Evolutionary conservation across 2,329 filamentous ascomycete species (phyloP), one percentile per base, ranked within the genome.

Genomic region (Aureobasidium uvarum): DNA sequence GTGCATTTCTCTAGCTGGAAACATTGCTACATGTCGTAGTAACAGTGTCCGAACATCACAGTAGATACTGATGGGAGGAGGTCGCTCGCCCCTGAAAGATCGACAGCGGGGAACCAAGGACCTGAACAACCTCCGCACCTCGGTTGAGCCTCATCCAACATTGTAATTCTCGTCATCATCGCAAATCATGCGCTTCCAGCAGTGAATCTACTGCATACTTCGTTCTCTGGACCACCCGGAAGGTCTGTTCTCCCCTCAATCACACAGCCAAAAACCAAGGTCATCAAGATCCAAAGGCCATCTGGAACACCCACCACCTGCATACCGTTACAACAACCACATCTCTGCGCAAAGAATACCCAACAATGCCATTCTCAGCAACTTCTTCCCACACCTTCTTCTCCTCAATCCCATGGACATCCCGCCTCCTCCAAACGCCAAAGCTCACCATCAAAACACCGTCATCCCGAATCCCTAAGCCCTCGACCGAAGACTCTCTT

Each of bases 401-500:
- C 67, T 67, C 68, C 18, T 69, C 67, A 20, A 73, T 74, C 8
- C 74, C 74, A 3, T 77, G 74, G 74, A 71, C 72, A 8, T 69
- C 71, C 16, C 55, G 67, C 3, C 67, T 74, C 5, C 67, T 77
- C 58, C 54, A 64, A 25, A 43, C 67, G 20, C 75, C 79, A 0
- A 73, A 76, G 23, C 77, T 80, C 66, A 73, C 77, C 33, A 73
- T 77, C n/a, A 73, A 73, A 20, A 62, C 71, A 18, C 74, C 77
- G 10, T 77, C 77, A 7, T 74, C 72, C 25, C 78, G 82, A 6
- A 51, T 48, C 1, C 71, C 73, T 3, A 81, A 82, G 64, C 45
- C 70, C 0, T 68, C 66, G 56, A 73, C 71, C n/a, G 81, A 84
- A 70, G 83, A 87, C 72, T 76, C 79, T 2, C 79, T 87, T 58